phyloP scores from a whole-genome alignment of 495 filamentous ascomycete species.

The Xylaria telfairii region DNA sequence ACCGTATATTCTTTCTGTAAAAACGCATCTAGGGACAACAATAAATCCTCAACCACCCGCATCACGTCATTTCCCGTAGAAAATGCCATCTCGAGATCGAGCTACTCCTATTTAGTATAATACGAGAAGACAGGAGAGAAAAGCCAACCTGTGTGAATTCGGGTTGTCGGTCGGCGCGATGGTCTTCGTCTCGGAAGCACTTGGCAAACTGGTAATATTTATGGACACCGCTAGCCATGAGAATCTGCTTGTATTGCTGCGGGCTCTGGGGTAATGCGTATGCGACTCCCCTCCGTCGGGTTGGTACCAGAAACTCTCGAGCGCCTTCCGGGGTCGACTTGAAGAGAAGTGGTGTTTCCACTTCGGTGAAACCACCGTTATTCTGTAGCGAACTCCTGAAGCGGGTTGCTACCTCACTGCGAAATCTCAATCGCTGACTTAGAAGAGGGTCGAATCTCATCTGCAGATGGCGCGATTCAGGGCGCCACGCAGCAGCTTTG shows the following conservation, averaged over 20 bases:
- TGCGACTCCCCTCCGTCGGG: slow-evolving; percentile 69
- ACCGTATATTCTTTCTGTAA: neutral
- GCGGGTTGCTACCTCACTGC: slow-evolving; percentile 54
- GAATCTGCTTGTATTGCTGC: slow-evolving; percentile 97
- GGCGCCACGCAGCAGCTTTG: slow-evolving; percentile 71
- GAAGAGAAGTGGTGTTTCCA: slow-evolving; percentile 94
- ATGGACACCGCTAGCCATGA: slow-evolving; percentile 87
- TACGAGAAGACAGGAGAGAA: neutral
- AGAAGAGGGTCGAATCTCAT: slow-evolving; percentile 72
- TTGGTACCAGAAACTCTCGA: slow-evolving; percentile 93
- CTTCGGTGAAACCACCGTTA: slow-evolving; percentile 65
- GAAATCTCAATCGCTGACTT: slow-evolving; percentile 66
- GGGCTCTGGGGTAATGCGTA: slow-evolving; percentile 96
- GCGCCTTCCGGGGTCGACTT: slow-evolving; percentile 98
- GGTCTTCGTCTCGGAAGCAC: slow-evolving; percentile 96
- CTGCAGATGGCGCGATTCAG: slow-evolving; percentile 81
- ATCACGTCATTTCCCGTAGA: slow-evolving; percentile 77
- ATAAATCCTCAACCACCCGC: slow-evolving; percentile 66
- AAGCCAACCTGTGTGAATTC: slow-evolving; percentile 87
- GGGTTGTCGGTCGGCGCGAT: slow-evolving; percentile 90
- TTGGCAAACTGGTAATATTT: slow-evolving; percentile 91
- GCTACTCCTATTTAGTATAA: slow-evolving; percentile 50
- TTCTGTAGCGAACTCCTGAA: slow-evolving; percentile 58
- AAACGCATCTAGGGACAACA: slow-evolving; percentile 57
- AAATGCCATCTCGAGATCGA: slow-evolving; percentile 94